Percentiles rank a stretch among this genome's conserved stretches.
Evolutionary conservation across 305 asterid genomes (phyloP).

Genomic region (Fraxinus nigra): DNA sequence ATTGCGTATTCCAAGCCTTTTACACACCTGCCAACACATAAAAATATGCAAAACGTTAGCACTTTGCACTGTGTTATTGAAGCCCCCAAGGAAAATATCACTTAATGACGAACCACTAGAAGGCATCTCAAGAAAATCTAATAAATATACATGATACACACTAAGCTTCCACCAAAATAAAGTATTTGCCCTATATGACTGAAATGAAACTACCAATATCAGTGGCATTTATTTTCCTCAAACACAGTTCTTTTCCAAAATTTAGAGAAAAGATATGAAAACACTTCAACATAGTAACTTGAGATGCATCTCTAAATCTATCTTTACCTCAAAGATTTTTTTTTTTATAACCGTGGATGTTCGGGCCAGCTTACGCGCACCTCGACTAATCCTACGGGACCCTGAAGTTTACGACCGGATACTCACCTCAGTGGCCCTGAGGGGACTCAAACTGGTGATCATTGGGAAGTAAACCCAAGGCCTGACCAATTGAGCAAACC

Average conservation of each 20-base stretch:
- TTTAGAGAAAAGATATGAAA: background rate
- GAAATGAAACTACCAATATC: conserved; percentile 11
- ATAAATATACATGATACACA: background rate
- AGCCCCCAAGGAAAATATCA: background rate
- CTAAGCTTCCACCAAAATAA: background rate
- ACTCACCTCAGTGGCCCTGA: too few species aligned
- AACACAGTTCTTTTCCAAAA: background rate
- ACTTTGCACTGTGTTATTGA: conserved; percentile 1
- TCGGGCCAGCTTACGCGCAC: too few species aligned
- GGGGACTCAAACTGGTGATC: too few species aligned
- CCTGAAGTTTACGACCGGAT: too few species aligned
- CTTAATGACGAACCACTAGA: conserved; percentile 2
- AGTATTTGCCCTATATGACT: conserved; percentile 6
- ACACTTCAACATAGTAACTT: conserved; percentile 14
- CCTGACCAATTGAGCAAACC: too few species aligned
- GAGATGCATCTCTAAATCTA: conserved; percentile 5
- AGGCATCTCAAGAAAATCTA: conserved; percentile 11
- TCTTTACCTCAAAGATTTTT: background rate
- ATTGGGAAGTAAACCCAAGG: too few species aligned
- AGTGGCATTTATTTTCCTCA: conserved; percentile 9
- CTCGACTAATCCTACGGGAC: too few species aligned
- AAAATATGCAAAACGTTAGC: conserved; percentile 19
- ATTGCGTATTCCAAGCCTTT: conserved; percentile 71
- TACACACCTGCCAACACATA: conserved; percentile 53
- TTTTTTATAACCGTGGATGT: too few species aligned